A percentile compares a stretch with the other conserved stretches of the same genome.
phyloP scores from a whole-genome alignment of 768 basidiomycete species.

The Trametes cubensis region DNA sequence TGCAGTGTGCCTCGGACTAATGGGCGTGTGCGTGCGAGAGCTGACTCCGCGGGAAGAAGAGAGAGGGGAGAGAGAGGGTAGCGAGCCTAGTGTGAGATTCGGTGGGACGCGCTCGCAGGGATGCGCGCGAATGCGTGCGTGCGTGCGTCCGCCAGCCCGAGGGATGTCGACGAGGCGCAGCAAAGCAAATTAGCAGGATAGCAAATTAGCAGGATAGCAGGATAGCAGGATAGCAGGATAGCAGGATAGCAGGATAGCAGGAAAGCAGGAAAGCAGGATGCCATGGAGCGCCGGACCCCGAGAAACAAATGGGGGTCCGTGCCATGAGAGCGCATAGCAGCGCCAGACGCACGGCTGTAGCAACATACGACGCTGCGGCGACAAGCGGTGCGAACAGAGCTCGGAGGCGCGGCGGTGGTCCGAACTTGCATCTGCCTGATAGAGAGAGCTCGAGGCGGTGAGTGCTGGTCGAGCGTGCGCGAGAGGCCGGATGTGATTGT shows the following conservation, averaged over 20 bases:
- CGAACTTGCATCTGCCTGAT: not conserved
- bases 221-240: too few species aligned
- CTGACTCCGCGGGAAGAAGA: too few species aligned
- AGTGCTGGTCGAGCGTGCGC: not conserved
- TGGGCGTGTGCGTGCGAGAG: too few species aligned
- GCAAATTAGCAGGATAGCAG: too few species aligned
- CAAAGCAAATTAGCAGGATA: too few species aligned
- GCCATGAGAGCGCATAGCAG: too few species aligned
- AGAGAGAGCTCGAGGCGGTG: not conserved
- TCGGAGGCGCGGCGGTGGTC: not conserved
- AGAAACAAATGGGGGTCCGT: too few species aligned
- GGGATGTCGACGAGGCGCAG: too few species aligned
- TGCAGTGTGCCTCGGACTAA: too few species aligned
- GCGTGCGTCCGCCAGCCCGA: not conserved
- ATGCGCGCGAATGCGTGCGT: not conserved
- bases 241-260: too few species aligned
- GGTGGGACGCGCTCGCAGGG: not conserved
- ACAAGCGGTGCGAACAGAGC: constrained; percentile 1
- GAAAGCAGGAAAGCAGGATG: not conserved
- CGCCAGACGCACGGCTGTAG: too few species aligned
- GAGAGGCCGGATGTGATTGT: not conserved
- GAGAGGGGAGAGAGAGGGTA: too few species aligned
- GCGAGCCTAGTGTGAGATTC: not conserved
- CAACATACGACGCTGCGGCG: not conserved
- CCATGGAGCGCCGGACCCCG: not conserved